Evolutionary conservation across 345 rosid species (phyloP).

Genomic region (Cochlearia excelsa): DNA sequence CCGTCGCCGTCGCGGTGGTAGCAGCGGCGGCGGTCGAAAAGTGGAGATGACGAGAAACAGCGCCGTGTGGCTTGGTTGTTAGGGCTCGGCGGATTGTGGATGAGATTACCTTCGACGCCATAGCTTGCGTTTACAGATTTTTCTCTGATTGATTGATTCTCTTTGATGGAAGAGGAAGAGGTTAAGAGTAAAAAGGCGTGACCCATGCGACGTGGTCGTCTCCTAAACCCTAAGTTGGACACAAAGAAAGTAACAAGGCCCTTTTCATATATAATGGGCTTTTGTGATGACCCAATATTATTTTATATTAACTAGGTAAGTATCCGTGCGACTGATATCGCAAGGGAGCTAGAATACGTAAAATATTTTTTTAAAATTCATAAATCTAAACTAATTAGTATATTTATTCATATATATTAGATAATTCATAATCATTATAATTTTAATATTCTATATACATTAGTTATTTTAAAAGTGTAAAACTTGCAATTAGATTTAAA

Average conservation of each 20-base stretch:
- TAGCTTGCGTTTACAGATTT: constrained; percentile 13
- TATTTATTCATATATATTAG: too few species aligned
- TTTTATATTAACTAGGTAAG: too few species aligned
- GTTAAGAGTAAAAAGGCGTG: neutral
- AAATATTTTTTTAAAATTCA: too few species aligned
- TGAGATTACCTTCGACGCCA: constrained; percentile 61
- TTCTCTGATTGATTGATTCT: constrained; percentile 1
- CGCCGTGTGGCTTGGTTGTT: constrained; percentile 7
- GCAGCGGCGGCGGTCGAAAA: constrained; percentile 39
- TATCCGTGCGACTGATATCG: too few species aligned
- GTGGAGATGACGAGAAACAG: constrained; percentile 29
- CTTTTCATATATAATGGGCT: constrained; percentile 14
- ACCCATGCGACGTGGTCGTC: constrained; percentile 26
- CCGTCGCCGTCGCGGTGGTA: constrained; percentile 21
- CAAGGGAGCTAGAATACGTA: too few species aligned
- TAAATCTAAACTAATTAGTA: too few species aligned
- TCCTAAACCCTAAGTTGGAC: constrained; percentile 21
- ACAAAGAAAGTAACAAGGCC: neutral
- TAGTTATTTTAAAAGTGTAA: too few species aligned
- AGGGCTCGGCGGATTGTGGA: constrained; percentile 48
- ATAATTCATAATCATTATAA: too few species aligned
- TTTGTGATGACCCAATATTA: neutral
- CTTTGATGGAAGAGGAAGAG: constrained; percentile 4
- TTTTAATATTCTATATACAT: too few species aligned
- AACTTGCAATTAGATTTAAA: too few species aligned